Percentiles rank a stretch among this genome's conserved stretches.
These are phyloP conservation scores for Cryptococcus sp. DNA, from an alignment of 1,284 basidiomycete genomes.

Conservation along the genomic window DNA sequence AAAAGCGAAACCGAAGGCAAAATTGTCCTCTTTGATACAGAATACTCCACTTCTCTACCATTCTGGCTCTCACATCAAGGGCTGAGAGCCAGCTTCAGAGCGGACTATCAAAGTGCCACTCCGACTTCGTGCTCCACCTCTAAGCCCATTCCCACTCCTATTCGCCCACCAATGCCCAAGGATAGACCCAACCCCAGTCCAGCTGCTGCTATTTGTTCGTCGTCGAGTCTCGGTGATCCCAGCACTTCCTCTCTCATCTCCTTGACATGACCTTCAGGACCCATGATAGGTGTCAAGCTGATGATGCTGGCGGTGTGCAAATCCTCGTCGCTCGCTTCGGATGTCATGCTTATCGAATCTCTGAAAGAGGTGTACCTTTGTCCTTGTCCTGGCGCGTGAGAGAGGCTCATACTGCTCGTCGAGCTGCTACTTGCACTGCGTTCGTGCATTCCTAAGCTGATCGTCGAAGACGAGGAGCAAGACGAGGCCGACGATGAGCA, in stretches of 20 bases:
- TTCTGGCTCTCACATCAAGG: too few species aligned
- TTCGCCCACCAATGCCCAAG: constrained; percentile 3
- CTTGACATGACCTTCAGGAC: constrained; percentile 9
- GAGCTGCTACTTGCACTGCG: constrained; percentile 1
- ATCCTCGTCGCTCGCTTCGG: constrained; percentile 45
- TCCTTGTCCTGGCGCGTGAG: background rate
- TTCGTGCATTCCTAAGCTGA: constrained; percentile 1
- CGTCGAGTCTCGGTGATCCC: background rate
- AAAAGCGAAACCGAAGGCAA: too few species aligned
- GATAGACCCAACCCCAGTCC: constrained; percentile 15
- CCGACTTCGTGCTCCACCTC: constrained; percentile 21
- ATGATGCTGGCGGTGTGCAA: constrained; percentile 45
- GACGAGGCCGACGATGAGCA: constrained; percentile 1
- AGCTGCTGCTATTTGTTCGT: constrained; percentile 3
- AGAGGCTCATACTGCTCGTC: constrained; percentile 1
- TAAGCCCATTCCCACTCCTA: constrained; percentile 5
- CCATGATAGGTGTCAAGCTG: constrained; percentile 30
- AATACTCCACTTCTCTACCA: too few species aligned
- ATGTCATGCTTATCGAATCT: constrained; percentile 30
- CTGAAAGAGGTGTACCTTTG: constrained; percentile 7
- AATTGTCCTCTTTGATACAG: too few species aligned
- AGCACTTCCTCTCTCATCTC: constrained; percentile 21
- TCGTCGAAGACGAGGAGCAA: constrained; percentile 8
- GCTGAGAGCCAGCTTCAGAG: too few species aligned
- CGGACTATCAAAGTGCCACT: constrained; percentile 14